phyloP scores from a whole-genome alignment of 805 yeast genomes.

The Maudiozyma turicensis region DNA sequence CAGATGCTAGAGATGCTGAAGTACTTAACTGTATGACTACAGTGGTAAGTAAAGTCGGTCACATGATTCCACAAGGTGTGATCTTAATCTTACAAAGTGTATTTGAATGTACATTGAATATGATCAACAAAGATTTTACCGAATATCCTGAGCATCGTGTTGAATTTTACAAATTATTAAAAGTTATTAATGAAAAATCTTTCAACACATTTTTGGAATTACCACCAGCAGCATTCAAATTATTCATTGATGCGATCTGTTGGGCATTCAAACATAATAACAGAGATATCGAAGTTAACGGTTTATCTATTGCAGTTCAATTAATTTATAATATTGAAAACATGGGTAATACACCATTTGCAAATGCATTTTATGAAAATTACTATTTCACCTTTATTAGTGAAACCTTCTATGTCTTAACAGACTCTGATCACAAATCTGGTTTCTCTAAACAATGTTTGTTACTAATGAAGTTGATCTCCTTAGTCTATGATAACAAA shows the following conservation, averaged over 20 bases:
- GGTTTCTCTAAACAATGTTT: conserved; percentile 86
- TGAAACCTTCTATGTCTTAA: conserved; percentile 86
- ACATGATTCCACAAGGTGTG: conserved; percentile 79
- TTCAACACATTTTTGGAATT: conserved; percentile 80
- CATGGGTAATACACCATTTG: conserved; percentile 57
- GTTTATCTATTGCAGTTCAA: conserved; percentile 75
- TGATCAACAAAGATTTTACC: conserved; percentile 91
- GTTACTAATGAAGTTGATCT: conserved; percentile 72
- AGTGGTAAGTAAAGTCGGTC: conserved; percentile 79
- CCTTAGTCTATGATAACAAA: conserved; percentile 66
- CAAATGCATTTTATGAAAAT: conserved; percentile 78
- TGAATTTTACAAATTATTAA: conserved; percentile 82
- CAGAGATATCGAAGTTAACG: conserved; percentile 91
- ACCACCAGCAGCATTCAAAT: conserved; percentile 86
- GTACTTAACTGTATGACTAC: conserved; percentile 92
- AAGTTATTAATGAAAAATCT: conserved; percentile 76
- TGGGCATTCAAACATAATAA: conserved; percentile 99
- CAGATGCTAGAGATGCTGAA: conserved; percentile 97
- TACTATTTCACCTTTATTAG: conserved; percentile 82
- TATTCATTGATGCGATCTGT: conserved; percentile 83
- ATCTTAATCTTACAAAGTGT: conserved; percentile 80
- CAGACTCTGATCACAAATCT: conserved; percentile 96
- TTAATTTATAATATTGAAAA: conserved; percentile 76
- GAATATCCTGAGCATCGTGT: conserved; percentile 98
- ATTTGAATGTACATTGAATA: conserved; percentile 86